These are phyloP conservation scores for Alternaria hordeiaustralica DNA, from an alignment of 2,329 filamentous ascomycete genomes.

Conservation along the genomic window DNA sequence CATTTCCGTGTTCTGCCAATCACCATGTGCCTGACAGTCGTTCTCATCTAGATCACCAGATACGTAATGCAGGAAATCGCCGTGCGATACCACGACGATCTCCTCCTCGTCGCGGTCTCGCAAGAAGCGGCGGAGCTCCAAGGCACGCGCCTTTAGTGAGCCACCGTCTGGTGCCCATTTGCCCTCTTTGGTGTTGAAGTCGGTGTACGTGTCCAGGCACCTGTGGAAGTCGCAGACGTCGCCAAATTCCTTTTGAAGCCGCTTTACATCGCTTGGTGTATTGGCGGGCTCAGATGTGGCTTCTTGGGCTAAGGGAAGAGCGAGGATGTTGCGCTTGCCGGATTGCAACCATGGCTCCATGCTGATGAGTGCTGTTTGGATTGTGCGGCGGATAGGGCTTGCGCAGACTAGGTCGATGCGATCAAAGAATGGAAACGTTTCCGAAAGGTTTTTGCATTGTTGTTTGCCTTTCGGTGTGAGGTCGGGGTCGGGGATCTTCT, in stretches of 20 bases:
- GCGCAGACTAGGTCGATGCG: slow-evolving; percentile 72
- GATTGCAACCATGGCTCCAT: slow-evolving; percentile 60
- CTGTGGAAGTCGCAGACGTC: slow-evolving; percentile 2
- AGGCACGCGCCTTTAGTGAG: slow-evolving; percentile 1
- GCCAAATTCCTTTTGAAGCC: slow-evolving; percentile 4
- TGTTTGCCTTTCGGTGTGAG: slow-evolving; percentile 75
- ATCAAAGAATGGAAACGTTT: slow-evolving; percentile 65
- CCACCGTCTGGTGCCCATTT: neutral
- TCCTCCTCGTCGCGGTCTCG: slow-evolving; percentile 7
- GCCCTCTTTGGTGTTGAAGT: slow-evolving; percentile 7
- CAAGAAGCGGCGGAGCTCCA: slow-evolving; percentile 8
- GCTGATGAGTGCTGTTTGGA: slow-evolving; percentile 74
- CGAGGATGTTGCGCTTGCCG: slow-evolving; percentile 9
- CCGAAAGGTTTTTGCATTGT: slow-evolving; percentile 72
- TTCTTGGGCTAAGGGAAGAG: slow-evolving; percentile 14
- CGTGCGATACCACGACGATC: slow-evolving; percentile 73
- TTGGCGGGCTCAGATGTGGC: slow-evolving; percentile 12
- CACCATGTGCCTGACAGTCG: neutral
- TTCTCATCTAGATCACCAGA: slow-evolving; percentile 65
- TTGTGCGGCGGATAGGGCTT: slow-evolving; percentile 78
- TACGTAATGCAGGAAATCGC: slow-evolving; percentile 81
- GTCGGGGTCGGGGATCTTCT: slow-evolving; percentile 73
- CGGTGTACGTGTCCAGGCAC: slow-evolving; percentile 3
- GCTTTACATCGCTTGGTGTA: slow-evolving; percentile 7
- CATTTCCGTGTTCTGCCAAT: slow-evolving; percentile 5